Conservation (phyloP, 1,139 yeast species). For the Pichia sp. region DNA sequence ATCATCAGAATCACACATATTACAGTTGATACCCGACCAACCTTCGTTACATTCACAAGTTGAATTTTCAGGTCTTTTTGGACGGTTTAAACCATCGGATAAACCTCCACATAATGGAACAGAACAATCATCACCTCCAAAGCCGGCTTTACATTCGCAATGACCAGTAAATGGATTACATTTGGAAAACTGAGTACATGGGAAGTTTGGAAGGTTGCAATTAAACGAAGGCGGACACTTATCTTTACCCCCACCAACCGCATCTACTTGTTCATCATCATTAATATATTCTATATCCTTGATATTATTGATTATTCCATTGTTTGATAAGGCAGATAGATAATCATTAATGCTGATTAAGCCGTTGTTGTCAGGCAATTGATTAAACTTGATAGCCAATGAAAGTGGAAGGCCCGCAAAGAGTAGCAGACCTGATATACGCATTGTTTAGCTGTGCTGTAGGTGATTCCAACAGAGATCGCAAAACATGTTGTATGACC, state of each 20-base stretch:
- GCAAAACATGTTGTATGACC: no score
- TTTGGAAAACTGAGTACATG: conserved; percentile 80
- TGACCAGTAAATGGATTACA: conserved; percentile 86
- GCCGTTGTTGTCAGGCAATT: background rate
- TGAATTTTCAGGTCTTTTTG: conserved; percentile 46
- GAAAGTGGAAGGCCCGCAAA: background rate
- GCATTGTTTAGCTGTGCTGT: no score
- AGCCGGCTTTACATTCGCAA: conserved; percentile 90
- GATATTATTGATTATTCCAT: no score
- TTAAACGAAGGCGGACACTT: conserved; percentile 86
- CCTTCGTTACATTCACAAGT: conserved; percentile 74
- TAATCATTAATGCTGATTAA: background rate
- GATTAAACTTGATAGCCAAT: background rate
- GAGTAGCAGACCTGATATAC: no score
- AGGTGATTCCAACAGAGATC: no score
- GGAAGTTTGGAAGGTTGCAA: conserved; percentile 86
- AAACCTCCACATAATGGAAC: conserved; percentile 85
- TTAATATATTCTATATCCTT: background rate
- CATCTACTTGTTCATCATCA: no score
- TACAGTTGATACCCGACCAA: conserved; percentile 94
- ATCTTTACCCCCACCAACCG: conserved; percentile 29
- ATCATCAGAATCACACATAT: conserved; percentile 62
- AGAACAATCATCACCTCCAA: conserved; percentile 89
- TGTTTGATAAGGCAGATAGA: no score
- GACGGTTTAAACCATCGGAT: conserved; percentile 62